Conservation (phyloP, 192 early-diverging fungal species). For the Entomortierella lignicola region DNA sequence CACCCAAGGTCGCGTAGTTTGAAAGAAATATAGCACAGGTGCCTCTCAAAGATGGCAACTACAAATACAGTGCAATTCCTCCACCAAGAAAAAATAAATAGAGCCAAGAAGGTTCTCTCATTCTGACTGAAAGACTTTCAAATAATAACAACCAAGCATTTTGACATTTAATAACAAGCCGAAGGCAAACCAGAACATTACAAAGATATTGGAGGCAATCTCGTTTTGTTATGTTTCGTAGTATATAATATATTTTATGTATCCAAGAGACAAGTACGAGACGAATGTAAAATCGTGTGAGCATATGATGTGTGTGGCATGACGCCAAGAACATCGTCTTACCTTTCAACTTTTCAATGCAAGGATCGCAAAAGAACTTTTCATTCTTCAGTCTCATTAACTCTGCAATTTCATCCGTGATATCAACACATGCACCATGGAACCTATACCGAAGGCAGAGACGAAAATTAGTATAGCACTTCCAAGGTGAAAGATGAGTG, state of each 20-base stretch:
- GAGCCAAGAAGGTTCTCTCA: too few species aligned
- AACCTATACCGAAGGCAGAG: conserved; percentile 54
- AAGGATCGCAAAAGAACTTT: conserved; percentile 52
- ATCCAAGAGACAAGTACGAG: background rate
- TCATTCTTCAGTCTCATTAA: conserved; percentile 56
- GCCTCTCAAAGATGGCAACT: too few species aligned
- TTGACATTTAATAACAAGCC: background rate
- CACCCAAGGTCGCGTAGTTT: too few species aligned
- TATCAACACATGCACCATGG: conserved; percentile 69
- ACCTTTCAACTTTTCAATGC: conserved; percentile 50
- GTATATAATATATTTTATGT: conserved; percentile 23
- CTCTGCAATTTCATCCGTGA: conserved; percentile 66
- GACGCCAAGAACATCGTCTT: conserved; percentile 15
- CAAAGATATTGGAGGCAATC: background rate
- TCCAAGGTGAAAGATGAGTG: too few species aligned
- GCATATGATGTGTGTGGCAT: background rate
- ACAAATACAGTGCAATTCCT: too few species aligned
- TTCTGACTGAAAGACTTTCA: background rate
- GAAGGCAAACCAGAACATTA: background rate
- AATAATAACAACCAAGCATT: background rate
- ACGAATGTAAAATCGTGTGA: background rate
- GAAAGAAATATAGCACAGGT: too few species aligned
- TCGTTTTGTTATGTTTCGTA: conserved; percentile 3
- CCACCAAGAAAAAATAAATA: too few species aligned
- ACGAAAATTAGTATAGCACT: background rate